Conservation (phyloP, 495 filamentous ascomycete genomes). For the Hypoxylon trugodes region DNA sequence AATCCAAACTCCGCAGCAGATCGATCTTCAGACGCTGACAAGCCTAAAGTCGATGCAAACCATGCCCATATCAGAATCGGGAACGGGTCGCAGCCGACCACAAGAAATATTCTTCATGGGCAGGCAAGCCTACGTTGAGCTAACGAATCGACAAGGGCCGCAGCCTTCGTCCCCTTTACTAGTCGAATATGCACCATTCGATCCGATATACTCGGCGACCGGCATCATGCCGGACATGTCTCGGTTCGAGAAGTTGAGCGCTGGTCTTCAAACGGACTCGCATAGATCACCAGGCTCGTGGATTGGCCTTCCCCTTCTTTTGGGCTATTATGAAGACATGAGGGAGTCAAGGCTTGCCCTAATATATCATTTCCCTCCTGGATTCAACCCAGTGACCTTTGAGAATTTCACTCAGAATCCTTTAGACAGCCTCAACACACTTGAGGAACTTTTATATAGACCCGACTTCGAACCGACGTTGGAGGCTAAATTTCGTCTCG, state of each 20-base stretch:
- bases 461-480: slow-evolving; percentile 65
- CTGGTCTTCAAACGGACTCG: slow-evolving; percentile 62
- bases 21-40: slow-evolving; percentile 56
- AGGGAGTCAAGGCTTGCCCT: slow-evolving; percentile 79
- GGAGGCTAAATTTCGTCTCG: slow-evolving; percentile 86
- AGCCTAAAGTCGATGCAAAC: slow-evolving; percentile 54
- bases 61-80: slow-evolving; percentile 50
- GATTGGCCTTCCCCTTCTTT: slow-evolving; percentile 64
- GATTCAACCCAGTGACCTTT: slow-evolving; percentile 66
- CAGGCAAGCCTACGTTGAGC: slow-evolving; percentile 54
- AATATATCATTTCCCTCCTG: slow-evolving; percentile 81
- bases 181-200: slow-evolving; percentile 72
- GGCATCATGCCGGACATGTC: slow-evolving; percentile 69
- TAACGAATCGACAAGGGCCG: slow-evolving; percentile 43
- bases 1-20: slow-evolving; percentile 62
- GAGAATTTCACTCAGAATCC: slow-evolving; percentile 58
- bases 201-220: slow-evolving; percentile 68
- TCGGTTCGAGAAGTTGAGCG: slow-evolving; percentile 69
- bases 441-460: slow-evolving; percentile 57
- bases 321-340: slow-evolving; percentile 89
- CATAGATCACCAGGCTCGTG: slow-evolving; percentile 69
- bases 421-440: slow-evolving; percentile 58
- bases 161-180: slow-evolving; percentile 63
- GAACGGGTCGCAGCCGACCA: slow-evolving; percentile 26
- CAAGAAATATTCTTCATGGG: slow-evolving; percentile 65